Evolutionary conservation across 129 eudicot species (phyloP).

Genomic region (Chrysanthemum lavandulifolium): DNA sequence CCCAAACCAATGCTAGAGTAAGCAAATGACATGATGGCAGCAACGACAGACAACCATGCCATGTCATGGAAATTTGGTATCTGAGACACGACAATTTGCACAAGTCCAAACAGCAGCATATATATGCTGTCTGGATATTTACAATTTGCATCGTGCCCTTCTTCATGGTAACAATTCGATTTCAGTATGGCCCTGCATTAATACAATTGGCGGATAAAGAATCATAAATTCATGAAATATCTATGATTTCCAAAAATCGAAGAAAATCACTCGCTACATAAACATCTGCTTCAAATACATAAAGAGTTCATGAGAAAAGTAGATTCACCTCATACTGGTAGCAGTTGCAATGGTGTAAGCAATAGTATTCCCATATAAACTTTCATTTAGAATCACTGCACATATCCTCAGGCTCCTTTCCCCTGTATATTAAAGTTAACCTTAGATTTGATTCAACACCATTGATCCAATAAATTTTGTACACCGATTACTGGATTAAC

Average conservation of each 20-base stretch:
- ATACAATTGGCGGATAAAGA: conserved; percentile 2
- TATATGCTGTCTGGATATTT: conserved; percentile 37
- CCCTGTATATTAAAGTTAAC: conserved; percentile 38
- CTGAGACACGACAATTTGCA: conserved; percentile 60
- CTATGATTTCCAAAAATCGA: conserved; percentile 1
- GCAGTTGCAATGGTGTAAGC: conserved; percentile 64
- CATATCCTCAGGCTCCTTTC: conserved; percentile 30
- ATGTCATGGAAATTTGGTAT: conserved; percentile 72
- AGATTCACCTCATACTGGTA: conserved; percentile 45
- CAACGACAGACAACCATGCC: conserved; percentile 68
- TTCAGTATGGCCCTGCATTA: conserved; percentile 57
- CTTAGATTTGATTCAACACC: conserved; percentile 21
- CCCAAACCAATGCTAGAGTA: conserved; percentile 59
- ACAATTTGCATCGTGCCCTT: conserved; percentile 57
- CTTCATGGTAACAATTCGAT: conserved; percentile 58
- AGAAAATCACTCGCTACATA: neutral
- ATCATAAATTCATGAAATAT: neutral
- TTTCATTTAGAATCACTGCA: conserved; percentile 40
- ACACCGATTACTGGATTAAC: conserved; percentile 2
- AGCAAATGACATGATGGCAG: conserved; percentile 69
- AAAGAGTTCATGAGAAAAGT: neutral
- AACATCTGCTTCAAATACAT: conserved; percentile 5
- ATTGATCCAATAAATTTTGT: conserved; percentile 13
- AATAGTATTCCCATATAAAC: conserved; percentile 40
- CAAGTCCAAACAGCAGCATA: conserved; percentile 56